Conservation (phyloP, 2,329 filamentous ascomycete genomes). For the Trichoderma harzianum region DNA sequence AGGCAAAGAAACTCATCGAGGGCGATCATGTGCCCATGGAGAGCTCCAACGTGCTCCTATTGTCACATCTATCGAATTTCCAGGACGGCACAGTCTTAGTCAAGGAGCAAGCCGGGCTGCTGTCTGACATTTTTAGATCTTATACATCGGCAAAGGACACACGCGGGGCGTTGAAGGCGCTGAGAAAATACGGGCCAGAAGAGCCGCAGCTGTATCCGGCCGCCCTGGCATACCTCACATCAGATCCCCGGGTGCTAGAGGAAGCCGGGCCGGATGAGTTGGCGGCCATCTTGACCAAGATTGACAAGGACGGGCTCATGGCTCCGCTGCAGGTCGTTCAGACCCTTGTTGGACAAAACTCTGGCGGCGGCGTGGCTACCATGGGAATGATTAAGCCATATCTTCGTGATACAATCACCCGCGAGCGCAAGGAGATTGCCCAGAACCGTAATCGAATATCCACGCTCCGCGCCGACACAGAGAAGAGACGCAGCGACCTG, state of each 20-base stretch:
- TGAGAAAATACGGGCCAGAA: conserved; percentile 86
- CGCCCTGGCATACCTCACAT: conserved; percentile 89
- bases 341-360: conserved; percentile 66
- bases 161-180: conserved; percentile 79
- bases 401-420: conserved; percentile 80
- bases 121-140: conserved; percentile 94
- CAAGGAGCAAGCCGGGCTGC: conserved; percentile 85
- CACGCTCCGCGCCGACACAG: conserved; percentile 81
- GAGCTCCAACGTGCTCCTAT: conserved; percentile 86
- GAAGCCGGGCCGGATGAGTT: conserved; percentile 84
- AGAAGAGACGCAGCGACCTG: conserved; percentile 74
- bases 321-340: conserved; percentile 95
- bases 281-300: conserved; percentile 73
- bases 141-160: conserved; percentile 94
- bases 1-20: conserved; percentile 85
- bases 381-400: conserved; percentile 98
- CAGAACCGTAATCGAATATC: conserved; percentile 75
- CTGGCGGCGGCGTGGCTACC: conserved; percentile 65
- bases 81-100: conserved; percentile 87
- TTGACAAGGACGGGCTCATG: conserved; percentile 88
- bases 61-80: conserved; percentile 91
- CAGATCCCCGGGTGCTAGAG: conserved; percentile 72
- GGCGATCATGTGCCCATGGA: conserved; percentile 80
- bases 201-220: conserved; percentile 92
- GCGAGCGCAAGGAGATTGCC: conserved; percentile 81